These are phyloP conservation scores for Auxenochlorella protothecoides DNA, from an alignment of 139 green algal species.

Conservation along the genomic window DNA sequence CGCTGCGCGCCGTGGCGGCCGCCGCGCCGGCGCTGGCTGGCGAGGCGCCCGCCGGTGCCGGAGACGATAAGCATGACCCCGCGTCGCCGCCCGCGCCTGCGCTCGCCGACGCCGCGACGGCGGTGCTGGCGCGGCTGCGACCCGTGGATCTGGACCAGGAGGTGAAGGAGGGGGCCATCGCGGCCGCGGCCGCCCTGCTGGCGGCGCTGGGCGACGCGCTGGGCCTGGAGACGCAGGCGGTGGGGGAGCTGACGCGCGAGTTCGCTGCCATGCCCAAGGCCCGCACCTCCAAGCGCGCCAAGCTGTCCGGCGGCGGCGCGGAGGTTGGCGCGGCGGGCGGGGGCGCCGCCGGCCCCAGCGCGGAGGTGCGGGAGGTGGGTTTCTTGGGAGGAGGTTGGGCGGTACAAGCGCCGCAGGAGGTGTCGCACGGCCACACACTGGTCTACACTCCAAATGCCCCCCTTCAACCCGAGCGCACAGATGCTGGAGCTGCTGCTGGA, in stretches of 20 bases:
- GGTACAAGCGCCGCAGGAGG: too few relatives aligned
- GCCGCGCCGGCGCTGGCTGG: too few relatives aligned
- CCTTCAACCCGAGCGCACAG: neutral
- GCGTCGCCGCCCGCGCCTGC: too few relatives aligned
- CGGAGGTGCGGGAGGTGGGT: neutral
- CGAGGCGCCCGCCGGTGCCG: too few relatives aligned
- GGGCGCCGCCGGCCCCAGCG: neutral
- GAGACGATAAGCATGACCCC: too few relatives aligned
- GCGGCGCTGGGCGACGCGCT: conserved; percentile 59
- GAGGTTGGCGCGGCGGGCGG: neutral
- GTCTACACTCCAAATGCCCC: too few relatives aligned
- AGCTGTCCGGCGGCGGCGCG: neutral
- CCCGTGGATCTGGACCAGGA: conserved; percentile 82
- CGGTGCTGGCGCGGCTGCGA: conserved; percentile 36
- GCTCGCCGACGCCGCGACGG: neutral
- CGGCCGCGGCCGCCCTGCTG: conserved; percentile 44
- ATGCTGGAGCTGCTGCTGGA: conserved; percentile 71
- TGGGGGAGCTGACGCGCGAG: conserved; percentile 18
- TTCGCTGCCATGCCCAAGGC: conserved; percentile 27
- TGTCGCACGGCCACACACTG: too few relatives aligned
- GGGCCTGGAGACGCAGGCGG: neutral
- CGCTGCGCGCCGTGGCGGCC: conserved; percentile 40
- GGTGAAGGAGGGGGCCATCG: conserved; percentile 85
- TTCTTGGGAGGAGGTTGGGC: too few relatives aligned
- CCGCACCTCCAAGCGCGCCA: neutral